Conservation (phyloP, 2,329 filamentous ascomycete genomes). For the Nemania serpens region DNA sequence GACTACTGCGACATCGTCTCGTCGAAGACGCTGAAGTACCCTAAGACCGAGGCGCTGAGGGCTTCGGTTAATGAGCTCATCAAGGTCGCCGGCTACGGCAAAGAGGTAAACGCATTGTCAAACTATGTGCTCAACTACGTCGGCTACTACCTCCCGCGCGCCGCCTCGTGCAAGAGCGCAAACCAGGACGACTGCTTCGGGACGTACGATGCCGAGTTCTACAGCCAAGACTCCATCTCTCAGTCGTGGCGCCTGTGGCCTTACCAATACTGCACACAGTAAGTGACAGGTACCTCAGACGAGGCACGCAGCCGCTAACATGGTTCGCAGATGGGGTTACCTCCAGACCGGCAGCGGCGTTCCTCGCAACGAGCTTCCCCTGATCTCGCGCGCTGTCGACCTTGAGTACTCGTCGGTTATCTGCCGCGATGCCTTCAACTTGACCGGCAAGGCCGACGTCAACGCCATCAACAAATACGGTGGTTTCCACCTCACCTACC, state of each 20-base stretch:
- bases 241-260: constrained; percentile 54
- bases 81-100: constrained; percentile 46
- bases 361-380: constrained; percentile 64
- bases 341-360: constrained; percentile 74
- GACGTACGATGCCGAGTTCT: constrained; percentile 43
- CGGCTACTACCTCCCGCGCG: constrained; percentile 46
- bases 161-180: constrained; percentile 28
- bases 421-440: constrained; percentile 72
- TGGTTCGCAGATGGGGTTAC: constrained; percentile 69
- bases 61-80: constrained; percentile 48
- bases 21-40: constrained; percentile 48
- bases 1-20: constrained; percentile 55
- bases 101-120: constrained; percentile 45
- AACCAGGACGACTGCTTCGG: constrained; percentile 47
- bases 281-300: constrained; percentile 31
- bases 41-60: constrained; percentile 45
- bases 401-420: constrained; percentile 64
- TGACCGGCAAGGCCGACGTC: constrained; percentile 65
- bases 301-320: constrained; percentile 9
- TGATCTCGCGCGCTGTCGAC: constrained; percentile 73
- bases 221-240: constrained; percentile 43
- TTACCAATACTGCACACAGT: constrained; percentile 62
- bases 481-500: constrained; percentile 72
- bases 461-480: constrained; percentile 77
- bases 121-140: constrained; percentile 58